Percentiles rank a stretch among this genome's conserved stretches.
phyloP scores from a whole-genome alignment of 352 stramenopile species.

The Thraustochytrium sp. region DNA sequence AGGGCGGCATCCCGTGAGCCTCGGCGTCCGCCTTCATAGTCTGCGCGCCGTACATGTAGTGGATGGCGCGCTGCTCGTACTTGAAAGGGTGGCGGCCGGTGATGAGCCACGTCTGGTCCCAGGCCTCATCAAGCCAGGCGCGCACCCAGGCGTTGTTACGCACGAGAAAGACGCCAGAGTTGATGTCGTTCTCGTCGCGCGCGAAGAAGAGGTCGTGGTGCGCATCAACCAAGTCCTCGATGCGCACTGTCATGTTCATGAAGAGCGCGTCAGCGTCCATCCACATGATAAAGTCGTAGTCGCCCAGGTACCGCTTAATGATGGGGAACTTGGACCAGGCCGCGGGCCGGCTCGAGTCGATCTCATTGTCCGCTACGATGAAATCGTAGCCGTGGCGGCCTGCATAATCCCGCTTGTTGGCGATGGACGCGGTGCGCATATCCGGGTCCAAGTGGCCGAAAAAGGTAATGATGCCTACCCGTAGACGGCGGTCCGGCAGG shows the following conservation, averaged over 20 bases:
- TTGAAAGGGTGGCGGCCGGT: slow-evolving; percentile 41
- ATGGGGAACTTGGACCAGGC: slow-evolving; percentile 51
- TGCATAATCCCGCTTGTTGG: slow-evolving; percentile 48
- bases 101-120: slow-evolving; percentile 49
- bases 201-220: slow-evolving; percentile 50
- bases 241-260: slow-evolving; percentile 48
- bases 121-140: slow-evolving; percentile 49
- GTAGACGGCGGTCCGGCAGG: not conserved
- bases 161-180: slow-evolving; percentile 50
- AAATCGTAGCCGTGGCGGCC: slow-evolving; percentile 48
- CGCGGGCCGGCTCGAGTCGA: slow-evolving; percentile 42
- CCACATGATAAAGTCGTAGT: slow-evolving; percentile 52
- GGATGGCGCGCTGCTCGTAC: slow-evolving; percentile 53
- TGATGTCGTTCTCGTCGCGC: slow-evolving; percentile 48
- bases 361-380: slow-evolving; percentile 42
- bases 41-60: slow-evolving; percentile 49
- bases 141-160: slow-evolving; percentile 48
- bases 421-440: slow-evolving; percentile 31
- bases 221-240: slow-evolving; percentile 49
- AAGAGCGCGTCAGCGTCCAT: slow-evolving; percentile 53
- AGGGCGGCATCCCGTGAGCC: not conserved
- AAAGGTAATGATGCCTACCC: not conserved
- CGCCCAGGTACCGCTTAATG: slow-evolving; percentile 42
- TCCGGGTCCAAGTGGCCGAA: not conserved
- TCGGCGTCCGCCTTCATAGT: not conserved